These are phyloP conservation scores for Mayamaea pseudoterrestris DNA, from an alignment of 108 stramenopile species.

Conservation along the genomic window DNA sequence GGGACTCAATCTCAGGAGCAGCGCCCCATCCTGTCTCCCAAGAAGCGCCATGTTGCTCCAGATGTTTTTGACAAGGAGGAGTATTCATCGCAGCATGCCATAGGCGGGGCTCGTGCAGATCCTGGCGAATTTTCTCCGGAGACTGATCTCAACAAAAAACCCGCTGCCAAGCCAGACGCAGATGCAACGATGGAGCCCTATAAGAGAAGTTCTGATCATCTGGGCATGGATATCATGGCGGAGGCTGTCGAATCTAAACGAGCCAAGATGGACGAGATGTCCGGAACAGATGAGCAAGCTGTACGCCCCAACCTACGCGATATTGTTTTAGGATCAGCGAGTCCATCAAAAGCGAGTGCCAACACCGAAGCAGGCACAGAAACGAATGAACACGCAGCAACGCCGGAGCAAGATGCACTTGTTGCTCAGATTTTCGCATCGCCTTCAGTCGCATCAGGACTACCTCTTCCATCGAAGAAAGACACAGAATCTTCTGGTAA, in stretches of 20 bases:
- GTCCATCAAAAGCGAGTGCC: background rate
- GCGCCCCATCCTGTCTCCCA: background rate
- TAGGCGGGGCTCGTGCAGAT: background rate
- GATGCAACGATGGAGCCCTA: background rate
- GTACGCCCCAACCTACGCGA: too few relatives aligned
- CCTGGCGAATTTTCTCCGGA: background rate
- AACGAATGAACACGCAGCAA: background rate
- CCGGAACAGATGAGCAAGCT: too few relatives aligned
- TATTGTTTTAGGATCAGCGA: too few relatives aligned
- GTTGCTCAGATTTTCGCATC: background rate
- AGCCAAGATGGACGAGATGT: too few relatives aligned
- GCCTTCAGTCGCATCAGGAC: background rate
- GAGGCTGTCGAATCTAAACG: too few relatives aligned
- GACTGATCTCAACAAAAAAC: background rate
- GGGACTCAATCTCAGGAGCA: too few relatives aligned
- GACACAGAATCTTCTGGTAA: background rate
- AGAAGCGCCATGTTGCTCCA: background rate
- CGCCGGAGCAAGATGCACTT: background rate
- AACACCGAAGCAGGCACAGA: background rate
- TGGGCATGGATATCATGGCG: too few relatives aligned
- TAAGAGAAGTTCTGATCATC: too few relatives aligned
- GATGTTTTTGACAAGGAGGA: background rate
- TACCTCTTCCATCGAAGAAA: background rate
- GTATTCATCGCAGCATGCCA: background rate
- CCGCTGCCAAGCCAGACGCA: background rate